Conservation (phyloP, 805 yeast genomes). For the Yarrowia sp. region DNA sequence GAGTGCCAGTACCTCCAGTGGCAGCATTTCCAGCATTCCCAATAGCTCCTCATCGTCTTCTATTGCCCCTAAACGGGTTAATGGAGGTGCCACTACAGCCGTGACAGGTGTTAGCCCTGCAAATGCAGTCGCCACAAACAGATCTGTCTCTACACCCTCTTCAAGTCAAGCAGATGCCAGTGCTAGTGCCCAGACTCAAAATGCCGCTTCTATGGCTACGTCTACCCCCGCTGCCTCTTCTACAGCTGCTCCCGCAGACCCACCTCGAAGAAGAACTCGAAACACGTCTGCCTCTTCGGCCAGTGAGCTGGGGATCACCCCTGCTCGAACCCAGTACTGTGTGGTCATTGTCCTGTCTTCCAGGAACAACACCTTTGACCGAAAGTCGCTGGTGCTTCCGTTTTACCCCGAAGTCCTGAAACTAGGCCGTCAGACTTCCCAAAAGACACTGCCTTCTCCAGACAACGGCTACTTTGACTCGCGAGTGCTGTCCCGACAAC, state of each 20-base stretch:
- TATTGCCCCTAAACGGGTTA: slow-evolving; percentile 22
- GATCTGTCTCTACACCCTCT: slow-evolving; percentile 1
- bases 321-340: slow-evolving; percentile 50
- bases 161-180: background rate
- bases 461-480: slow-evolving; percentile 95
- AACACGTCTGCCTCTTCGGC: slow-evolving; percentile 35
- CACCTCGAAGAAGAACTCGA: slow-evolving; percentile 21
- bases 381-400: slow-evolving; percentile 81
- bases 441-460: slow-evolving; percentile 61
- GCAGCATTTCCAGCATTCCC: slow-evolving; percentile 20
- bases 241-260: background rate
- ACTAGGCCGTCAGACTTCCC: slow-evolving; percentile 81
- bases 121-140: background rate
- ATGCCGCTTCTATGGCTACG: background rate
- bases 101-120: too few species aligned
- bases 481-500: slow-evolving; percentile 88
- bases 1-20: slow-evolving; percentile 5
- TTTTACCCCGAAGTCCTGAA: slow-evolving; percentile 80
- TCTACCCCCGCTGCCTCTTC: background rate
- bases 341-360: slow-evolving; percentile 72
- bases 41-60: slow-evolving; percentile 1
- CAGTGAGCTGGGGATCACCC: slow-evolving; percentile 31
- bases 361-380: slow-evolving; percentile 80
- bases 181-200: background rate
- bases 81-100: background rate